Base-by-base conservation (phyloP, 2,329 filamentous ascomycete genomes). In the Cladosporium sp. region DNA sequence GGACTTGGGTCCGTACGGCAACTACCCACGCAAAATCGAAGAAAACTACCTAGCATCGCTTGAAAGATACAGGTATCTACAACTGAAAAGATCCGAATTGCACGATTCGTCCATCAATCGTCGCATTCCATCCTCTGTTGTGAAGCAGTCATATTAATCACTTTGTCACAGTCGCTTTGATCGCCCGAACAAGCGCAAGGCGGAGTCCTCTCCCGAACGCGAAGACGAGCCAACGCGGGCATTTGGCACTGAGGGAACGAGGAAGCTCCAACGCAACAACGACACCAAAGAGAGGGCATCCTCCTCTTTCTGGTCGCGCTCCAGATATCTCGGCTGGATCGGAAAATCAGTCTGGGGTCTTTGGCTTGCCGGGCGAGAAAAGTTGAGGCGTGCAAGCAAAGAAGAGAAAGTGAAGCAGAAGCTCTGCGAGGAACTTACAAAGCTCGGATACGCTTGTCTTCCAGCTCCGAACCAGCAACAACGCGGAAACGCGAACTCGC, bases 341-440 rank as follows among this genome's bases (percentile, higher is more conserved):
- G 49, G 49, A 2, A 52, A 52, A 40, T 39, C 35, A 6, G 36
- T 52, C 36, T 52, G 49, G 49, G 49, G 40, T 8, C 4, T 52
- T n/a, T 52, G 13, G 12, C 35, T 52, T 10, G 35, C 10, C 4
- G 49, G 35, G 9, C 39, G 35, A 36, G 13, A 52, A 2, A 52
- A 52, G 17, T 40, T 52, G 36, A 15, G 20, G 8, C 20, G 13
- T 12, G 20, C 20, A 2, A 15, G 13, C 15, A 42, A n/a, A 42
- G 39, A 44, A 37, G 28, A 19, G 9, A 6, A 32, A 36, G 25
- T 28, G 42, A 45, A 28, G 42, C 20, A 32, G 9, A 42, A 35
- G 17, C 25, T 53, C 35, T 20, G 22, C 17, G n/a, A 12, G 3
- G 37, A 39, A 36, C 24, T 52, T 15, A 15, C 8, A 12, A 36